A percentile compares a stretch with the other conserved stretches of the same genome.
Evolutionary conservation across 2,329 filamentous ascomycete species (phyloP).

Genomic region (Dactylellina leptospora): DNA sequence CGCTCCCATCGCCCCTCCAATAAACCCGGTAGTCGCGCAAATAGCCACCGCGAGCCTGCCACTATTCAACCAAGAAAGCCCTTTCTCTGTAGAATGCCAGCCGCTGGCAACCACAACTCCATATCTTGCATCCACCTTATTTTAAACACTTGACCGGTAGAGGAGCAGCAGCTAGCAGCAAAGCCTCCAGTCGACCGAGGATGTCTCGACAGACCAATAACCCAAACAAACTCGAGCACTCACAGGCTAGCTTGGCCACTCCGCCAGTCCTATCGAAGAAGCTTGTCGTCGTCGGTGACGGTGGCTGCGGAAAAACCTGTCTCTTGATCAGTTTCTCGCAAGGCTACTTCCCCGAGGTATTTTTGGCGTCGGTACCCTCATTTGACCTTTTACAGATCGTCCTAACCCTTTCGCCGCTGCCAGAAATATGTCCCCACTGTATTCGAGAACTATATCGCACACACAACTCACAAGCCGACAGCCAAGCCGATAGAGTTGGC

Average conservation of each 20-base stretch:
- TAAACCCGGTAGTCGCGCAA: not conserved
- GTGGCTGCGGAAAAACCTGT: slow-evolving; percentile 98
- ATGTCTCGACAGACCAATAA: slow-evolving; percentile 34
- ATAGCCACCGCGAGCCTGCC: not conserved
- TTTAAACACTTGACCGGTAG: slow-evolving; percentile 3
- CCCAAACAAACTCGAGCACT: slow-evolving; percentile 3
- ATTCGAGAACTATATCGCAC: slow-evolving; percentile 99
- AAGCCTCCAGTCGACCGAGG: not conserved
- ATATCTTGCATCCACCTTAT: slow-evolving; percentile 1
- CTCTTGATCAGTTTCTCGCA: slow-evolving; percentile 98
- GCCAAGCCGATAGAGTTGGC: slow-evolving; percentile 97
- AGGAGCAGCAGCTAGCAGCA: not conserved
- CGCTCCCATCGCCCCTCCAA: too few species aligned
- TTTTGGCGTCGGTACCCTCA: not conserved
- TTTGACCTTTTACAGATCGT: not conserved
- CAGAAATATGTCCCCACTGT: slow-evolving; percentile 99
- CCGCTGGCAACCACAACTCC: slow-evolving; percentile 17
- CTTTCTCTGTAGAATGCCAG: slow-evolving; percentile 38
- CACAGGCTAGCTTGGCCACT: slow-evolving; percentile 71
- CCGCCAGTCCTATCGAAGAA: slow-evolving; percentile 94
- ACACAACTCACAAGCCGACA: slow-evolving; percentile 84
- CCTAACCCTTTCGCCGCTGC: slow-evolving; percentile 1
- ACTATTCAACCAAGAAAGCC: not conserved
- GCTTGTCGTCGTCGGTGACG: slow-evolving; percentile 97
- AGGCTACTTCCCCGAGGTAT: slow-evolving; percentile 96